These are phyloP conservation scores for Santalum album DNA, from an alignment of 164 flowering plant genomes.

Conservation along the genomic window DNA sequence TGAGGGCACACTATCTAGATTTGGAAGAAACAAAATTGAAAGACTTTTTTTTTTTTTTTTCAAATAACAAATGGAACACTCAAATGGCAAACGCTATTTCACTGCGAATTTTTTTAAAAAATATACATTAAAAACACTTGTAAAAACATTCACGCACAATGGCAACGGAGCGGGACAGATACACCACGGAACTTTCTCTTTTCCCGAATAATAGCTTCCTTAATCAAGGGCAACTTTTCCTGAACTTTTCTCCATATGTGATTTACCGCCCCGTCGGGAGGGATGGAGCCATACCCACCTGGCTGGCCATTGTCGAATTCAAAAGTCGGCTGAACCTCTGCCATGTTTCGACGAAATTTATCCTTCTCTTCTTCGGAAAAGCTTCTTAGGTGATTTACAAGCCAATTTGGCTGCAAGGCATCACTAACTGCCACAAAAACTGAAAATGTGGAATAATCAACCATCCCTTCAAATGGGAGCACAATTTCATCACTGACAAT, in stretches of 20 bases:
- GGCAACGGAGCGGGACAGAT: conserved; percentile 70
- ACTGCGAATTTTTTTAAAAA: too few species aligned
- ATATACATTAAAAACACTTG: conserved; percentile 31
- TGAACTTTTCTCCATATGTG: conserved; percentile 80
- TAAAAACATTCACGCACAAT: conserved; percentile 19
- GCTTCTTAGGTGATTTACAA: conserved; percentile 50
- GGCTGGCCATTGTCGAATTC: conserved; percentile 67
- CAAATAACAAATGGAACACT: too few species aligned
- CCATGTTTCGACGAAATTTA: conserved; percentile 50
- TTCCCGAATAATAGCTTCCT: conserved; percentile 64
- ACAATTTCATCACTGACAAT: conserved; percentile 83
- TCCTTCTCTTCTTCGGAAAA: conserved; percentile 43
- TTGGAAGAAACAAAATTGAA: too few species aligned
- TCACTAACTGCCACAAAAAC: conserved; percentile 65
- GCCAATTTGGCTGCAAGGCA: conserved; percentile 74
- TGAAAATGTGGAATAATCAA: conserved; percentile 73
- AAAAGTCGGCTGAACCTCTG: conserved; percentile 56
- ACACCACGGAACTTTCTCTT: conserved; percentile 68
- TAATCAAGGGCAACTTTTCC: conserved; percentile 77
- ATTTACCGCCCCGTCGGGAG: conserved; percentile 77
- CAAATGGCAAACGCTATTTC: too few species aligned
- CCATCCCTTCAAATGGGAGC: conserved; percentile 90
- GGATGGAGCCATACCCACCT: conserved; percentile 75
- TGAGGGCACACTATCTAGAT: too few species aligned
- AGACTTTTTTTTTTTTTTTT: too few species aligned